Percentiles rank a stretch among this genome's conserved stretches.
Conservation (phyloP, 768 basidiomycete species). For the Suillus decipiens region DNA sequence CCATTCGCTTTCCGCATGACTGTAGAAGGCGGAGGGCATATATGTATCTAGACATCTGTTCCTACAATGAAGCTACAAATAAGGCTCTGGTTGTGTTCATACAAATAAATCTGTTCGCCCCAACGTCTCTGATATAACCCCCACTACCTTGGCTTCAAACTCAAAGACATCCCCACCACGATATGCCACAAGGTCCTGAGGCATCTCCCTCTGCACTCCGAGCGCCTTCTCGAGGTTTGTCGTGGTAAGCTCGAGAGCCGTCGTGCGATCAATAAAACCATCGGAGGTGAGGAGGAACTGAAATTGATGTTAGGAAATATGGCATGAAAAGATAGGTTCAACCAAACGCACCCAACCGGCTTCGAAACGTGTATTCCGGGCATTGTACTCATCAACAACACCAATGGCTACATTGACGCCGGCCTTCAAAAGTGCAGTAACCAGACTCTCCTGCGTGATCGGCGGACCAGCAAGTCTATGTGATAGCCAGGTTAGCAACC, state of each 20-base stretch:
- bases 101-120: conserved; percentile 23
- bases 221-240: conserved; percentile 46
- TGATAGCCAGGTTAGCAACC: not conserved
- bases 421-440: conserved; percentile 54
- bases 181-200: conserved; percentile 42
- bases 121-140: conserved; percentile 34
- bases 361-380: conserved; percentile 38
- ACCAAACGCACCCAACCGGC: conserved; percentile 36
- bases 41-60: not conserved
- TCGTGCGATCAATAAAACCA: conserved; percentile 36
- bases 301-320: not conserved
- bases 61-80: not conserved
- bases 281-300: conserved; percentile 43
- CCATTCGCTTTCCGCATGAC: too few species aligned
- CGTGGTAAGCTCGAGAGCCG: conserved; percentile 39
- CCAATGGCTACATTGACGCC: conserved; percentile 69
- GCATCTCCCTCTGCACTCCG: conserved; percentile 31
- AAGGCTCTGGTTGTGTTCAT: not conserved
- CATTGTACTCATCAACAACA: conserved; percentile 34
- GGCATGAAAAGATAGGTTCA: not conserved
- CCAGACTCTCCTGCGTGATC: conserved; percentile 52
- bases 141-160: conserved; percentile 42
- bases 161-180: conserved; percentile 38
- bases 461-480: conserved; percentile 71
- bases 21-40: too few species aligned